These are phyloP conservation scores for Taiwanofungus camphoratus DNA, from an alignment of 1,284 basidiomycete species.

Conservation along the genomic window DNA sequence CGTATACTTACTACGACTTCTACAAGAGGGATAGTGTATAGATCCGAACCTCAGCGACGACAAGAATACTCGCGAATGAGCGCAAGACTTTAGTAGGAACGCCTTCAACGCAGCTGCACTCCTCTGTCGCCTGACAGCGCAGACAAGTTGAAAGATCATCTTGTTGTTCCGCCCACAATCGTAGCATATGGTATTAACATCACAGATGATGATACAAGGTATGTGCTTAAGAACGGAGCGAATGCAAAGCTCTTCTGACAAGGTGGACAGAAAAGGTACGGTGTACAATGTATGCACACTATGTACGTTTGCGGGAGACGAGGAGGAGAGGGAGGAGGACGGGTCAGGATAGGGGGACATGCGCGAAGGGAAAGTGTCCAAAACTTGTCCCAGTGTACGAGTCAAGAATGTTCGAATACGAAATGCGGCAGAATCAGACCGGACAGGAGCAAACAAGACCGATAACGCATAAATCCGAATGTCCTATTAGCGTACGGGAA, in stretches of 20 bases:
- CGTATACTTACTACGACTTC: no score
- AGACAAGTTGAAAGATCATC: no score
- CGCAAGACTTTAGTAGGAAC: no score
- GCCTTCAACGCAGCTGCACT: no score
- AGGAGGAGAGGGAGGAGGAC: background rate
- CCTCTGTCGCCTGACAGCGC: no score
- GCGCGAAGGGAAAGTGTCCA: constrained; percentile 1
- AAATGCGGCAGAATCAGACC: background rate
- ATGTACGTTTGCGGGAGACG: background rate
- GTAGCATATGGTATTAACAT: constrained; percentile 3
- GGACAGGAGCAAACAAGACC: background rate
- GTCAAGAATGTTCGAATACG: background rate
- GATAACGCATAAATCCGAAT: background rate
- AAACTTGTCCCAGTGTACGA: background rate
- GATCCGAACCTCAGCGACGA: no score
- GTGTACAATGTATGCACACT: background rate
- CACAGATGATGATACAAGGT: constrained; percentile 3
- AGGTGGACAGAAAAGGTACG: no score
- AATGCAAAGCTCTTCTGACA: background rate
- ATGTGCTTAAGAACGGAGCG: background rate
- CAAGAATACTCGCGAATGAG: no score
- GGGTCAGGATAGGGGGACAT: background rate
- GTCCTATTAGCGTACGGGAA: background rate
- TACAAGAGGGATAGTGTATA: no score
- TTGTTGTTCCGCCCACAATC: background rate